Evolutionary conservation across 2,329 filamentous ascomycete genomes (phyloP).

Genomic region (Fusarium pseudoanthophilum): DNA sequence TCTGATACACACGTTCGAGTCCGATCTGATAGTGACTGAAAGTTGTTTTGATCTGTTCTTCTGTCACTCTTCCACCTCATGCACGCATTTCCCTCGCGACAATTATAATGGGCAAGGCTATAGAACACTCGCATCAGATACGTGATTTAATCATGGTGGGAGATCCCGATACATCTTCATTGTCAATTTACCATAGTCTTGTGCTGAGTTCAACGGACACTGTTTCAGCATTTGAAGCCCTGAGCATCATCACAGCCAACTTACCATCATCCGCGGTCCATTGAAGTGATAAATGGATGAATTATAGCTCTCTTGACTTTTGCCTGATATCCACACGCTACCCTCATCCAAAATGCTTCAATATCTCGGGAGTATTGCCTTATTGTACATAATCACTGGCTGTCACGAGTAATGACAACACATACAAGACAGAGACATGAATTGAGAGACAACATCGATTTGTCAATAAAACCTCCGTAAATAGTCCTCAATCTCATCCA

Average conservation of each 20-base stretch:
- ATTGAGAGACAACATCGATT: rapidly evolving
- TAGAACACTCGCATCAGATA: rapidly evolving
- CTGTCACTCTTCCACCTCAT: neutral
- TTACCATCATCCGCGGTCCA: neutral
- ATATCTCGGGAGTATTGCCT: neutral
- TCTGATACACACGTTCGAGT: neutral
- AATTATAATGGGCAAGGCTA: neutral
- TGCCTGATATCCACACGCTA: neutral
- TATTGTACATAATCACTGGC: too few relatives aligned
- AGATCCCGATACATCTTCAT: neutral
- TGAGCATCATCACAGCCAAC: neutral
- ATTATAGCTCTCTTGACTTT: rapidly evolving
- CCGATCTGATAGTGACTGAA: neutral
- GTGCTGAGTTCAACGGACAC: neutral
- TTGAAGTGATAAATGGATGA: neutral
- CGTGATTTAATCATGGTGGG: rapidly evolving
- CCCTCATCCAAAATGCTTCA: too few relatives aligned
- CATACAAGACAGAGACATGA: neutral
- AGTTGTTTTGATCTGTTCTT: neutral
- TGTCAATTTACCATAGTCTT: neutral
- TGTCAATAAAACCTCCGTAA: neutral
- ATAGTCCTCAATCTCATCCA: rapidly evolving
- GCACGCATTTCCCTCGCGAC: neutral
- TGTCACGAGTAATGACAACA: too few relatives aligned
- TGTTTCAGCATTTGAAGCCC: neutral